phyloP scores from a whole-genome alignment of 768 basidiomycete species.

The Glaciozyma martinii region DNA sequence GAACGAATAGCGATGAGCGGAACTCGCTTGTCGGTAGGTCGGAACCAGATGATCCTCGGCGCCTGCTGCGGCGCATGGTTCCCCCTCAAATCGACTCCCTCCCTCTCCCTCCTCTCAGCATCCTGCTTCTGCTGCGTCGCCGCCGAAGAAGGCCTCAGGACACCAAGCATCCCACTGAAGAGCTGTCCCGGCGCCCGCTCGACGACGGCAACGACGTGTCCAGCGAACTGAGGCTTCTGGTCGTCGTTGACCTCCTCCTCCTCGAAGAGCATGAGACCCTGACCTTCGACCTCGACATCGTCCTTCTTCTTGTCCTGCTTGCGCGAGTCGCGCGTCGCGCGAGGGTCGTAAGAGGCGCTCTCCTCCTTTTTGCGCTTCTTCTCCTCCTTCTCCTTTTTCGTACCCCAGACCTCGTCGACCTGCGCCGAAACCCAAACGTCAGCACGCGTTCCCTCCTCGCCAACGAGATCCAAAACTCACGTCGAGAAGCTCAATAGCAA shows the following conservation, averaged over 20 bases:
- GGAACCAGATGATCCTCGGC: constrained; percentile 99
- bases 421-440: neutral
- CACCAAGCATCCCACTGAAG: constrained; percentile 92
- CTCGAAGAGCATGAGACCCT: constrained; percentile 88
- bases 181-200: constrained; percentile 98
- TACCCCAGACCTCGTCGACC: constrained; percentile 48
- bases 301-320: constrained; percentile 99
- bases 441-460: too few species aligned
- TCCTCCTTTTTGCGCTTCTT: constrained; percentile 99
- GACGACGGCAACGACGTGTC: constrained; percentile 98
- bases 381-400: constrained; percentile 99
- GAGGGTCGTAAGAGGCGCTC: constrained; percentile 86
- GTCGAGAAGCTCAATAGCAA: constrained; percentile 93
- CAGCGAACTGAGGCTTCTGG: constrained; percentile 94
- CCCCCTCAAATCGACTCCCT: constrained; percentile 59
- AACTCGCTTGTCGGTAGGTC: constrained; percentile 97
- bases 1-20: constrained; percentile 90
- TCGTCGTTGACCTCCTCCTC: constrained; percentile 99
- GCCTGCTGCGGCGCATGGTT: constrained; percentile 76
- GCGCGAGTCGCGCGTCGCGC: constrained; percentile 47
- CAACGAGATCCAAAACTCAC: constrained; percentile 47
- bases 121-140: constrained; percentile 44
- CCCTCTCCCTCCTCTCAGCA: constrained; percentile 90
- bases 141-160: constrained; percentile 21
- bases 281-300: constrained; percentile 98